Conservation (phyloP, 2,329 filamentous ascomycete species). For the Fusarium siculi region DNA sequence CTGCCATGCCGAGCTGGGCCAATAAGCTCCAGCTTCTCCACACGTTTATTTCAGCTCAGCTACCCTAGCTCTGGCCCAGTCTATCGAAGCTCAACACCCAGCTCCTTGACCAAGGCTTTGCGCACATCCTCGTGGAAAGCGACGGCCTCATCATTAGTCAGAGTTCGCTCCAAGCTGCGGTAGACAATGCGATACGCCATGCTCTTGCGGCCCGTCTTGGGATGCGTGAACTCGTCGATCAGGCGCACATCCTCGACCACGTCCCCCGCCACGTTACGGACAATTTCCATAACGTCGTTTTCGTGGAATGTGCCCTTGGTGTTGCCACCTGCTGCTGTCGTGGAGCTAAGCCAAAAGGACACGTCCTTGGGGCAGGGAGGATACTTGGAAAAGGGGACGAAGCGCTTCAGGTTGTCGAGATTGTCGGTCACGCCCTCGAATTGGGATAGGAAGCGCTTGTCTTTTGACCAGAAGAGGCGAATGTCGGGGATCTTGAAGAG, state of each 20-base stretch:
- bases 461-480: conserved; percentile 92
- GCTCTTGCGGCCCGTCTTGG: conserved; percentile 83
- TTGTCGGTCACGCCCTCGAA: conserved; percentile 73
- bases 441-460: conserved; percentile 86
- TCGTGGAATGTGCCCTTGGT: conserved; percentile 75
- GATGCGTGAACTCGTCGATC: conserved; percentile 88
- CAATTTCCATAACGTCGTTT: conserved; percentile 97
- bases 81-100: conserved; percentile 75
- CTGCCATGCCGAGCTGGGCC: conserved; percentile 32
- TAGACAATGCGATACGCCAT: conserved; percentile 95
- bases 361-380: conserved; percentile 92
- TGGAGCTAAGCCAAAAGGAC: conserved; percentile 81
- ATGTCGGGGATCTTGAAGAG: conserved; percentile 97
- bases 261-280: conserved; percentile 84
- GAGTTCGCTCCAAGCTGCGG: conserved; percentile 87
- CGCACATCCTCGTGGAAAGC: conserved; percentile 76
- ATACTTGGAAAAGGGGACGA: conserved; percentile 90
- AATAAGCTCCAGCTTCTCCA: conserved; percentile 36
- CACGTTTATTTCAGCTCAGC: conserved; percentile 30
- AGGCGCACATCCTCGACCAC: conserved; percentile 87
- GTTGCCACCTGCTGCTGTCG: conserved; percentile 61
- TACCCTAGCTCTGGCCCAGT: conserved; percentile 2
- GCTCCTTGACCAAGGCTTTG: conserved; percentile 70
- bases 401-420: conserved; percentile 65
- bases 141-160: conserved; percentile 86